phyloP scores from a whole-genome alignment of 805 yeast species.

The Ogataea neopini region DNA sequence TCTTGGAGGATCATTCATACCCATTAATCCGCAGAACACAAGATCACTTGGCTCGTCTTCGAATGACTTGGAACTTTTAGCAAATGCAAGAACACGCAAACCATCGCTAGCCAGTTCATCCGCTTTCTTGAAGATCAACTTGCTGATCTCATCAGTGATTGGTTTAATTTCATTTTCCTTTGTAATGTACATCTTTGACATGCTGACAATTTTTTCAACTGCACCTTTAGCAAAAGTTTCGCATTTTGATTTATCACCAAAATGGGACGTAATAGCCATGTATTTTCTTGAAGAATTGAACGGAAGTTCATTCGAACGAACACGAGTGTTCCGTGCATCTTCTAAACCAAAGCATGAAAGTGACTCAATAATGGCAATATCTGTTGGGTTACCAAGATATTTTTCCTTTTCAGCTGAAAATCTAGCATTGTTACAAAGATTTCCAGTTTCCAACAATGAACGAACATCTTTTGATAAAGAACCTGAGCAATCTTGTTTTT shows the following conservation, averaged over 20 bases:
- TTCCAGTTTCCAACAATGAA: conserved; percentile 62
- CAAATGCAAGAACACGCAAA: conserved; percentile 81
- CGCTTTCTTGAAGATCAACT: conserved; percentile 57
- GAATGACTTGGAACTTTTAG: conserved; percentile 47
- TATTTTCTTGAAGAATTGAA: conserved; percentile 82
- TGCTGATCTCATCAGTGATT: conserved; percentile 51
- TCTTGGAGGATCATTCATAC: conserved; percentile 98
- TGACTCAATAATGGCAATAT: conserved; percentile 82
- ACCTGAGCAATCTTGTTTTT: conserved; percentile 42
- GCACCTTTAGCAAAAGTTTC: conserved; percentile 88
- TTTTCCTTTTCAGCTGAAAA: conserved; percentile 68
- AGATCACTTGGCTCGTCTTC: conserved; percentile 55
- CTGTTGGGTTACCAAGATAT: conserved; percentile 91
- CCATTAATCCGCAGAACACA: conserved; percentile 81
- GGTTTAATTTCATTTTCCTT: conserved; percentile 61
- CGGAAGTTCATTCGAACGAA: conserved; percentile 73
- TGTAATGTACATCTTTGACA: conserved; percentile 60
- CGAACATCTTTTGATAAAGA: conserved; percentile 56
- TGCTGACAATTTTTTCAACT: conserved; percentile 64
- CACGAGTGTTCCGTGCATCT: conserved; percentile 63
- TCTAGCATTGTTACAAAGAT: conserved; percentile 72
- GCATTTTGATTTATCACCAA: conserved; percentile 56
- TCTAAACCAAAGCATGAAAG: conserved; percentile 67
- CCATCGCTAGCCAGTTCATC: conserved; percentile 76
- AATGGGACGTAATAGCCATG: conserved; percentile 78